Conservation (phyloP, 257 asterid genomes). For the Solanum chilense region DNA sequence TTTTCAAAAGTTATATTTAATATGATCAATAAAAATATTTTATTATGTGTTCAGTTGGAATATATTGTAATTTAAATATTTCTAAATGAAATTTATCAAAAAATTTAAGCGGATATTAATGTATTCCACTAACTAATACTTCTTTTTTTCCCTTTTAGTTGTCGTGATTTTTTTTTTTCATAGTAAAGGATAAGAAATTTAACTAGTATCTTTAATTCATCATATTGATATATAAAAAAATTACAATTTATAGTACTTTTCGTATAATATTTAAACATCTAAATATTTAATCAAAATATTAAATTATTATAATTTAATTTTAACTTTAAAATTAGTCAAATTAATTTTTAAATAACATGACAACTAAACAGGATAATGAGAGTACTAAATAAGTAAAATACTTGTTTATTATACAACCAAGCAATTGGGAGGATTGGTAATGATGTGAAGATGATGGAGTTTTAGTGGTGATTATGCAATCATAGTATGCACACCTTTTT, state of each 20-base stretch:
- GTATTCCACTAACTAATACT: neutral
- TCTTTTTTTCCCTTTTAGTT: accelerated
- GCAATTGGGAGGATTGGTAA: neutral
- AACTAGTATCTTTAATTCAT: no score
- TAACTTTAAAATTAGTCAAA: no score
- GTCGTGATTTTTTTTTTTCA: no score
- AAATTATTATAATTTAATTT: no score
- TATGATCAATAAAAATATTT: neutral
- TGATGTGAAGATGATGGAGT: neutral
- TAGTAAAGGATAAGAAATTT: no score
- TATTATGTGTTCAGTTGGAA: neutral
- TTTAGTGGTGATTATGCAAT: neutral
- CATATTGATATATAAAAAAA: no score
- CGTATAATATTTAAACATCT: no score
- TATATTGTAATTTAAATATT: neutral
- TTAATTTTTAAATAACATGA: no score
- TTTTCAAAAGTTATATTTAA: neutral
- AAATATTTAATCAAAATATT: no score
- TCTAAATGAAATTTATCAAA: neutral
- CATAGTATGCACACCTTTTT: neutral
- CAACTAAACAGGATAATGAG: no score
- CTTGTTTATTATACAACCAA: neutral
- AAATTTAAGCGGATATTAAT: neutral
- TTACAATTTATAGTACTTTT: no score
- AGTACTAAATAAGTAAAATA: neutral